Evolutionary conservation across 2,329 filamentous ascomycete species (phyloP).

Genomic region (Lecanicillium sp.): DNA sequence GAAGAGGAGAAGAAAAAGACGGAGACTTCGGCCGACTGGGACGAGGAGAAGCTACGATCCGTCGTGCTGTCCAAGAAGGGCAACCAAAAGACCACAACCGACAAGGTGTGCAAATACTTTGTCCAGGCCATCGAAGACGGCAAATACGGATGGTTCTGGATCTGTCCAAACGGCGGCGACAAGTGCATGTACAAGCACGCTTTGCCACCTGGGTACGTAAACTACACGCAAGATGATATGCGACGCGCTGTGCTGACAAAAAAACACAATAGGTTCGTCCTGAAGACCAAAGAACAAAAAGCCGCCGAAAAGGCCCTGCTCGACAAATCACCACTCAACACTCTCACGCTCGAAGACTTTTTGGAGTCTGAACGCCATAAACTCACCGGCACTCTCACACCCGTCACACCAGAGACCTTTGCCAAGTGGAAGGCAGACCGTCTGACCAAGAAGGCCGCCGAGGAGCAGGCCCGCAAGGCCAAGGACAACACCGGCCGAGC

Average conservation of each 20-base stretch:
- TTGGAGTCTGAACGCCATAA: conserved; percentile 94
- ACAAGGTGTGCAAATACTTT: conserved; percentile 99
- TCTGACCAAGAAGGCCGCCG: conserved; percentile 89
- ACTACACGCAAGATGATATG: no score
- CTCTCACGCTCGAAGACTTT: conserved; percentile 94
- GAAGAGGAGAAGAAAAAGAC: conserved; percentile 74
- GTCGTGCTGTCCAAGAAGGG: conserved; percentile 96
- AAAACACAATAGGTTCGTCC: conserved; percentile 59
- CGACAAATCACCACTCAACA: conserved; percentile 92
- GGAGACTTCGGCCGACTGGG: conserved; percentile 94
- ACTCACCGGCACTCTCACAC: conserved; percentile 81
- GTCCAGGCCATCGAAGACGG: conserved; percentile 95
- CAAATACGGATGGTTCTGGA: conserved; percentile 99
- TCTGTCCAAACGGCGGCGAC: conserved; percentile 90
- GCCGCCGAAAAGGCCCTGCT: conserved; percentile 90
- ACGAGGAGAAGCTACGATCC: conserved; percentile 86
- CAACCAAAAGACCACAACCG: conserved; percentile 88
- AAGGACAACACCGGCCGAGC: conserved; percentile 95
- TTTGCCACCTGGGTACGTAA: conserved; percentile 85
- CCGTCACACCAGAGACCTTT: conserved; percentile 86
- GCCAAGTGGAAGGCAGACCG: conserved; percentile 96
- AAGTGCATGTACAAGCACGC: conserved; percentile 99
- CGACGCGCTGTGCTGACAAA: no score
- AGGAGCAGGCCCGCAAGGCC: conserved; percentile 79
- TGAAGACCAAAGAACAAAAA: conserved; percentile 96